These are phyloP conservation scores for Closterium sp. DNA, from an alignment of 139 green algal genomes.

Conservation along the genomic window DNA sequence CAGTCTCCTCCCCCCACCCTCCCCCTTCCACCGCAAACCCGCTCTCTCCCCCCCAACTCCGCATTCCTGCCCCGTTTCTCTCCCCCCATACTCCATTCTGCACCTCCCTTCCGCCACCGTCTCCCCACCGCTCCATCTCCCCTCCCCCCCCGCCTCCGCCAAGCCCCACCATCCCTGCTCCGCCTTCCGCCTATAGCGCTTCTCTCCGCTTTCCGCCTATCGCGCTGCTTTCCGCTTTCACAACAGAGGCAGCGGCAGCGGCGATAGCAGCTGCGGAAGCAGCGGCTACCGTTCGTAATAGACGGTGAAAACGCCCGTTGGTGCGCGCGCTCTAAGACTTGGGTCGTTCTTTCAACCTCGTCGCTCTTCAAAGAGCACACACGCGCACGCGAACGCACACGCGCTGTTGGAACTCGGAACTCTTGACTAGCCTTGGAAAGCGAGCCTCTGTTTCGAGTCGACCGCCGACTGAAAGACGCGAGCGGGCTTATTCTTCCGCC, in stretches of 20 bases:
- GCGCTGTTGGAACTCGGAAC: too few species aligned
- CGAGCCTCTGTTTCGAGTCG: too few species aligned
- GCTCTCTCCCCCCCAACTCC: neutral
- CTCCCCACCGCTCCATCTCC: neutral
- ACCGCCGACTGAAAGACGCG: too few species aligned
- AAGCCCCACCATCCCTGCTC: neutral
- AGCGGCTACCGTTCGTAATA: neutral
- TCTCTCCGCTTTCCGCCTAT: neutral
- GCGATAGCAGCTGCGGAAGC: neutral
- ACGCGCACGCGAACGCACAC: too few species aligned
- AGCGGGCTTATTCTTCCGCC: too few species aligned
- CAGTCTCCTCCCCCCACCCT: neutral
- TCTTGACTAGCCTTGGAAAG: too few species aligned
- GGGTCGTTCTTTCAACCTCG: too few species aligned
- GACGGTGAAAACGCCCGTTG: neutral
- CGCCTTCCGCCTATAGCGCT: neutral
- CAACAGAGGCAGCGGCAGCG: too few species aligned
- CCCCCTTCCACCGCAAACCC: neutral
- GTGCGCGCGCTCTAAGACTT: too few species aligned
- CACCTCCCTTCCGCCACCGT: neutral
- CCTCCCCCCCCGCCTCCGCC: neutral
- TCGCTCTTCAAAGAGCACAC: too few species aligned
- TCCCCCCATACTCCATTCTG: neutral
- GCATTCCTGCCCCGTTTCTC: neutral
- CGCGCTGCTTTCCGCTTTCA: neutral